These are phyloP conservation scores for Ceriops zippeliana DNA, from an alignment of 345 rosid species.

Conservation along the genomic window DNA sequence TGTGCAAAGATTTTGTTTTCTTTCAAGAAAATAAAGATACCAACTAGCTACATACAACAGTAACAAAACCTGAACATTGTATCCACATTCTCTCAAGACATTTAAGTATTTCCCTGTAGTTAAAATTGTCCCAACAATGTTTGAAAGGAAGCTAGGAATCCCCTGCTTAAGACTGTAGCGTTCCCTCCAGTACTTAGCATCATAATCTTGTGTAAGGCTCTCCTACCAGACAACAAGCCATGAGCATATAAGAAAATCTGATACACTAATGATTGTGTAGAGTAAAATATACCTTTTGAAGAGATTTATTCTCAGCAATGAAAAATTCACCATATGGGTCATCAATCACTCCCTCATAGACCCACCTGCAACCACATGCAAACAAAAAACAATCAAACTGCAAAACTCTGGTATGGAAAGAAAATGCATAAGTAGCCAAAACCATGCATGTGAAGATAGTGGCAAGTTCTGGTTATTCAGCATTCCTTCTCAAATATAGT, in stretches of 20 bases:
- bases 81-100: conserved; percentile 99
- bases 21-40: background rate
- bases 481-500: background rate
- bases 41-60: background rate
- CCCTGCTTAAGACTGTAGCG: conserved; percentile 90
- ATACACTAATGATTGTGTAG: background rate
- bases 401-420: background rate
- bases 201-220: conserved; percentile 87
- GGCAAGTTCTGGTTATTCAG: background rate
- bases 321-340: conserved; percentile 98
- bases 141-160: conserved; percentile 94
- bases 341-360: conserved; percentile 94
- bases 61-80: conserved; percentile 72
- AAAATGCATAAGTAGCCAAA: conserved; percentile 2
- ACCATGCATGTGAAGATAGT: background rate
- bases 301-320: conserved; percentile 82
- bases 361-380: conserved; percentile 64
- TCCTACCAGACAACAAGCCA: conserved; percentile 47
- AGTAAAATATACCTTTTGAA: conserved; percentile 59
- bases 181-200: conserved; percentile 79
- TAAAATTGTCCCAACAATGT: conserved; percentile 83
- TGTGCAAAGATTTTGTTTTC: conserved; percentile 1
- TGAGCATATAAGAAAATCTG: conserved; percentile 25
- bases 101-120: conserved; percentile 94
- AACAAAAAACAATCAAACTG: conserved; percentile 15